Evolutionary conservation across 192 early-diverging fungal genomes (phyloP), one percentile per base, ranked within the genome.

Genomic region (Lunasporangiospora selenospora): DNA sequence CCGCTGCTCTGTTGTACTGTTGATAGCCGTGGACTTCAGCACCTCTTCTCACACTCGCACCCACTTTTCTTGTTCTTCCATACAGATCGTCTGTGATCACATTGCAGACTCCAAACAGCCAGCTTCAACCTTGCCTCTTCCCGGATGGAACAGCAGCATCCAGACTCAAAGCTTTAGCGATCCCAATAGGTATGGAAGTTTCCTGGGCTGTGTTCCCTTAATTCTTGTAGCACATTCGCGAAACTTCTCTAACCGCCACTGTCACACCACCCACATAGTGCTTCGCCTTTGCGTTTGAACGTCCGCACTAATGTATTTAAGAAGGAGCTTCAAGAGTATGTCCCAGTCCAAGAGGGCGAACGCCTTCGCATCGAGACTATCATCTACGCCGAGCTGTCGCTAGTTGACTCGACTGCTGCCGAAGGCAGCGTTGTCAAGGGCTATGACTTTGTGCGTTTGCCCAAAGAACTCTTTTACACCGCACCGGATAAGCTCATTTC

Each of bases 321-420:
- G 46, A 73, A 73, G 55, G 69, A 73, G 37, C 54, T 53, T 10
- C 69, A 73, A 43, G 69, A 73, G 49, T 73, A 73, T 23, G 48
- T 73, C 2, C 60, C 69, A 4, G 63, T 61, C n/a, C 69, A 62
- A 29, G 39, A 49, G 36, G 69, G 63, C 4, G 69, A 73, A 26
- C 69, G 58, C 18, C 69, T 73, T 9, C 69, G 69, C 29, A 73
- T 73, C 23, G 69, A 73, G 42, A 73, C 69, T 11, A 73, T 73
- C 54, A 55, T 73, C 27, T 73, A 73, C 53, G 60, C 50, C 18
- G 69, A 73, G 41, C 48, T 73, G 26, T 73, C 69, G 18, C 58
- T 73, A 41, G 54, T 73, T 11, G n/a, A n/a, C n/a, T n/a, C n/a
- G n/a, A 45, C 39, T 30, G 53, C 52, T 23, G 29, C 18, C 7